Percentiles rank a stretch among this genome's conserved stretches.
phyloP scores from a whole-genome alignment of 768 basidiomycete genomes.

The Amyloporia xantha region DNA sequence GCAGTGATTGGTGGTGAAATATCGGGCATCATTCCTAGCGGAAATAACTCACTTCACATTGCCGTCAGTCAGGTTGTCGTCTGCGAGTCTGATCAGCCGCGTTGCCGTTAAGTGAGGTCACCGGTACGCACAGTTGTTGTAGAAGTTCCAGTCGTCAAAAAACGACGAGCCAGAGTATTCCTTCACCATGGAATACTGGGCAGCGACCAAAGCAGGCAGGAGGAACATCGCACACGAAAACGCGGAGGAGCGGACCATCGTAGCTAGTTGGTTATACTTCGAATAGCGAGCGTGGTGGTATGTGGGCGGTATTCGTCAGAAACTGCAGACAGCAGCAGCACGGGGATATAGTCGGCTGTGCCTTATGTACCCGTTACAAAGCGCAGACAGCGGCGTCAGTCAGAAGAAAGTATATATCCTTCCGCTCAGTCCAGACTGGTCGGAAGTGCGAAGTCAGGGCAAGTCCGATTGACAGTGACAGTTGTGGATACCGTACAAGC shows the following conservation, averaged over 20 bases:
- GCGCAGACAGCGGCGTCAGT: background rate
- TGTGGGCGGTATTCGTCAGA: background rate
- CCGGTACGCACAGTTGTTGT: conserved; percentile 49
- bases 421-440: background rate
- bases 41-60: conserved; percentile 40
- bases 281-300: too few species aligned
- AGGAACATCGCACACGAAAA: background rate
- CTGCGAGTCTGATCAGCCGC: conserved; percentile 24
- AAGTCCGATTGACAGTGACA: background rate
- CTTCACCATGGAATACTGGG: too few species aligned
- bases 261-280: too few species aligned
- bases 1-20: too few species aligned
- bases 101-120: background rate
- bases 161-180: conserved; percentile 56
- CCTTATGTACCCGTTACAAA: background rate
- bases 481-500: background rate
- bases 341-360: background rate
- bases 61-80: conserved; percentile 66
- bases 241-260: background rate
- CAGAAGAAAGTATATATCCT: too few species aligned
- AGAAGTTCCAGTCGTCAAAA: conserved; percentile 66
- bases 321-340: background rate
- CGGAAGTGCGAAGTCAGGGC: background rate
- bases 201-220: conserved; percentile 6
- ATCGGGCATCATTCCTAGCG: background rate